A percentile compares a stretch with the other conserved stretches of the same genome.
Conservation (phyloP, 2,329 filamentous ascomycete species). For the Laburnicola sp. region DNA sequence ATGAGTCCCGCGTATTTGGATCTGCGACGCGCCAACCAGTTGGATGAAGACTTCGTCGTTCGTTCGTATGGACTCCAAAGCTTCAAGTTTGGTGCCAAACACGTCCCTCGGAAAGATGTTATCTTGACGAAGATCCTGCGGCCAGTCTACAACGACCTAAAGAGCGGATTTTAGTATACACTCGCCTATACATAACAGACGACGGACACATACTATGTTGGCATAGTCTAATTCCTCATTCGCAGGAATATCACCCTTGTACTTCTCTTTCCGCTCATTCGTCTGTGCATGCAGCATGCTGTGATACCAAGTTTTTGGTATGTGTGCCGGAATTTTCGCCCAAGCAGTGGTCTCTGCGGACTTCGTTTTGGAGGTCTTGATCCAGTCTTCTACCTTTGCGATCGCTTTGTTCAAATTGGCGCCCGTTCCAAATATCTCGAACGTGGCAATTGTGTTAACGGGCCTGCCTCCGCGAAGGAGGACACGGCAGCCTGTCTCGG, state of each 20-base stretch:
- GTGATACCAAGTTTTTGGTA: conserved; percentile 29
- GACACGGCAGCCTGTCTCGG: conserved; percentile 25
- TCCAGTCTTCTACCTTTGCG: conserved; percentile 33
- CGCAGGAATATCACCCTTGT: conserved; percentile 23
- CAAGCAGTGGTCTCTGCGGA: conserved; percentile 28
- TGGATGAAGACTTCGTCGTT: conserved; percentile 33
- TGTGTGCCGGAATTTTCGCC: conserved; percentile 32
- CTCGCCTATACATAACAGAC: not conserved
- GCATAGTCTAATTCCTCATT: not conserved
- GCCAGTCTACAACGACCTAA: conserved; percentile 29
- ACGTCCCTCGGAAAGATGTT: conserved; percentile 25
- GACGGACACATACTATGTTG: conserved; percentile 17
- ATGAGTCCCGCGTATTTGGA: conserved; percentile 29
- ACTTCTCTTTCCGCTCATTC: conserved; percentile 22
- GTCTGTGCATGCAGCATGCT: conserved; percentile 21
- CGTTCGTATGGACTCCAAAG: conserved; percentile 31
- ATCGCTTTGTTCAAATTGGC: conserved; percentile 23
- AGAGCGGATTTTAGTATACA: conserved; percentile 1
- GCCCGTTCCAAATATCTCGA: conserved; percentile 31
- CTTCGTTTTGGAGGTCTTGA: conserved; percentile 24
- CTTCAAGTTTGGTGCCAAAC: conserved; percentile 35
- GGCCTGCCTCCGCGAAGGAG: conserved; percentile 16
- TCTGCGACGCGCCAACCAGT: conserved; percentile 8
- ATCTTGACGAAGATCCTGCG: conserved; percentile 20
- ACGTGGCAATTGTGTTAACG: conserved; percentile 16